Evolutionary conservation across 148 eudicot genomes (phyloP), one percentile per base, ranked within the genome.

Genomic region (Cornus kousa): DNA sequence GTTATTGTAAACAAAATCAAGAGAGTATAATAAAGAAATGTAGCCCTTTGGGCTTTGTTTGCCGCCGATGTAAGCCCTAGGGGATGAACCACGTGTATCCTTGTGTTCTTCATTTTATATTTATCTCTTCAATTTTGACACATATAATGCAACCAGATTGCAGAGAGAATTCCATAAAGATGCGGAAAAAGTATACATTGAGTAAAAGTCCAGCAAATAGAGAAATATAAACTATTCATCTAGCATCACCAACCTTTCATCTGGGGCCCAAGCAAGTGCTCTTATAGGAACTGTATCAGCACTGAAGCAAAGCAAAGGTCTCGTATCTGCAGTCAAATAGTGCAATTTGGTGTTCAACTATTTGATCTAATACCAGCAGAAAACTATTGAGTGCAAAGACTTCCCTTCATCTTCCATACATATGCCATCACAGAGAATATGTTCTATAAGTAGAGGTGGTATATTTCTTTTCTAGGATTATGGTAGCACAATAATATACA

Each of bases 261-360:
- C 78, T 55, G 97, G 97, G 65, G 99, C 95, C 99, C 99, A 96
- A 73, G 91, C 87, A 80, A 96, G 91, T 79, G 95, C 78, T 83
- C 99, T 89, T 55, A 96, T 93, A 74, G 97, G 99, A 83, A 82
- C 90, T 67, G 92, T 92, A 80, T 96, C 98, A 24, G 99, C 95
- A 75, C 88, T 90, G 81, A 96, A 93, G 81, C 92, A 89, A 72
- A 93, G 88, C 87, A 96, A 81, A 75, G 99, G 98, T 72, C 86
- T 92, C 50, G 87, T 80, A 80, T 92, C 99, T 96, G 92, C 77
- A 85, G 72, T 74, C 31, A 79, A 50, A 69, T 81, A 57, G 76
- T 78, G 73, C 24, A 32, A 5, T 24, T 76, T 57, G 78, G 7
- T 78, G 73, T 72, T 80, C 24, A 76, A 74, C 53, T 71, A 74